A percentile compares a stretch with the other conserved stretches of the same genome.
phyloP scores from a whole-genome alignment of 495 filamentous ascomycete species.

The Recurvomyces mirabilis region DNA sequence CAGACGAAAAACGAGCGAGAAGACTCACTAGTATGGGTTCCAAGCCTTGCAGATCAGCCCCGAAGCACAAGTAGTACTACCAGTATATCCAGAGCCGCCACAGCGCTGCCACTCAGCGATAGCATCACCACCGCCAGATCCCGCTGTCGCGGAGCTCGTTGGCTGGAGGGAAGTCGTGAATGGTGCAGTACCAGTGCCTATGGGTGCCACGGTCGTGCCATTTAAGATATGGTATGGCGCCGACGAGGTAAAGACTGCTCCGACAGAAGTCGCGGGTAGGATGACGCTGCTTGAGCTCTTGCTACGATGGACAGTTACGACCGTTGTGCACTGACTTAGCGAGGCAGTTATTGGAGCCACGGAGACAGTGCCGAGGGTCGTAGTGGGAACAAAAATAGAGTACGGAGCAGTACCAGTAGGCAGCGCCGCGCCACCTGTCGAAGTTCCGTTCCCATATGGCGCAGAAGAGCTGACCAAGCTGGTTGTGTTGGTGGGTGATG shows the following conservation, averaged over 20 bases:
- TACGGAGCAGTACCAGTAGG: no score
- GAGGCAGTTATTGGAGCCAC: background rate
- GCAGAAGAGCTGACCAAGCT: background rate
- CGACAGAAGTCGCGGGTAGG: no score
- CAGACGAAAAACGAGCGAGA: no score
- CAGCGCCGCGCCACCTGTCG: background rate
- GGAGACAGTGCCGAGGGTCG: background rate
- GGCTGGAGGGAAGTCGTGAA: no score
- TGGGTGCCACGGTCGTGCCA: no score
- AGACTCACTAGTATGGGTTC: constrained; percentile 9
- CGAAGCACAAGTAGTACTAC: background rate
- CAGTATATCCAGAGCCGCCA: constrained; percentile 4
- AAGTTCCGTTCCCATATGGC: constrained; percentile 2
- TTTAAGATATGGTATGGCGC: no score
- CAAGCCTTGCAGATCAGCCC: constrained; percentile 6
- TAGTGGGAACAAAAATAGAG: no score
- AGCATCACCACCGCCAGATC: background rate
- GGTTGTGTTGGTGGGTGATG: background rate
- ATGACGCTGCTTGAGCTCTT: background rate
- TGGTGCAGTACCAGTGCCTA: no score
- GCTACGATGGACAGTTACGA: background rate
- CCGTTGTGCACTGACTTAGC: background rate
- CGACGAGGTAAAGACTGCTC: no score
- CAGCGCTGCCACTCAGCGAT: constrained; percentile 5
- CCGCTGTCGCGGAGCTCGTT: no score